Evolutionary conservation across 129 eudicot genomes (phyloP).

Genomic region (Flaveria linearis): DNA sequence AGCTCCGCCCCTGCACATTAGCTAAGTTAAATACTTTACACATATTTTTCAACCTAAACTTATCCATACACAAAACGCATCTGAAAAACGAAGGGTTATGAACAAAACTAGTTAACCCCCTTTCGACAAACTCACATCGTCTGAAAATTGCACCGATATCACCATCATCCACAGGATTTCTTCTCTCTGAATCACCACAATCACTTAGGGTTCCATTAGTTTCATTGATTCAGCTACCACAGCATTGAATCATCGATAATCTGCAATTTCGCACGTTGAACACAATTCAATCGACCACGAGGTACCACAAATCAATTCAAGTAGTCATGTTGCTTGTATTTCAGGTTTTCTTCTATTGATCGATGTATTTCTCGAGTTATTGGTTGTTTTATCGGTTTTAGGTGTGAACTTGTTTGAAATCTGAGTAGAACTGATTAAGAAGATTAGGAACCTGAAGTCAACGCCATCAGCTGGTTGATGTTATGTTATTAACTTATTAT

Average conservation of each 20-base stretch:
- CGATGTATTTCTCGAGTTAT: constrained; percentile 3
- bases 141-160: constrained; percentile 30
- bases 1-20: no score
- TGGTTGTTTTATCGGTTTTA: not conserved
- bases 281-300: constrained; percentile 29
- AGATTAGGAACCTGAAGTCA: constrained; percentile 25
- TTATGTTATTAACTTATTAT: no score
- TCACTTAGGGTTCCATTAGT: constrained; percentile 26
- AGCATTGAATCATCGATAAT: constrained; percentile 1
- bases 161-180: not conserved
- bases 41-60: not conserved
- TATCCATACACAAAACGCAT: constrained; percentile 24
- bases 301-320: constrained; percentile 23
- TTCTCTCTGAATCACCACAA: constrained; percentile 3
- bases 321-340: not conserved
- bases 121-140: constrained; percentile 13
- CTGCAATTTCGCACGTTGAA: constrained; percentile 19
- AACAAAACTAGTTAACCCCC: constrained; percentile 23
- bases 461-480: constrained; percentile 2
- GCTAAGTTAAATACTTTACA: not conserved
- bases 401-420: constrained; percentile 21
- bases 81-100: constrained; percentile 31
- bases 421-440: constrained; percentile 7
- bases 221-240: not conserved
- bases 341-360: constrained; percentile 3